Percentiles rank a stretch among this genome's conserved stretches.
These are phyloP conservation scores for Lasiodiplodia sp. DNA, from an alignment of 2,329 filamentous ascomycete genomes.

Conservation along the genomic window DNA sequence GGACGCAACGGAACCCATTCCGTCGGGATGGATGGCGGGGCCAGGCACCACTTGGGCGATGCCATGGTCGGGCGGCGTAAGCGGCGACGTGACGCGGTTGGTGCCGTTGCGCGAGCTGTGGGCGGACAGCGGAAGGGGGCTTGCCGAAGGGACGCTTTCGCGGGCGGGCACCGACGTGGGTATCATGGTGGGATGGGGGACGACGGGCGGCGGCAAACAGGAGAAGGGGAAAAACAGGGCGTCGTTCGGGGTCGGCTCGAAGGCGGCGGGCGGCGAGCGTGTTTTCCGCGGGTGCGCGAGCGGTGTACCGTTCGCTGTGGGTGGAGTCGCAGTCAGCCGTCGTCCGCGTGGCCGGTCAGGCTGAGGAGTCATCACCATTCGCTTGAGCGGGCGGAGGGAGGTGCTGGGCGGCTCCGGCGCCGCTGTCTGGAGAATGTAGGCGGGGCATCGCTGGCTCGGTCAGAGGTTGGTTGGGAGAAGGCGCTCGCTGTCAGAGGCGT, in stretches of 20 bases:
- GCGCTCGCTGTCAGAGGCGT: slow-evolving; percentile 9
- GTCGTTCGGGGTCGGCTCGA: slow-evolving; percentile 29
- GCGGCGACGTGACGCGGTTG: slow-evolving; percentile 21
- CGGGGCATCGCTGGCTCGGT: slow-evolving; percentile 3
- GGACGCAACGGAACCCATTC: slow-evolving; percentile 4
- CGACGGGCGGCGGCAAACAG: slow-evolving; percentile 20
- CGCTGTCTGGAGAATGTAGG: slow-evolving; percentile 20
- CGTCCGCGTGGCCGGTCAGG: slow-evolving; percentile 16
- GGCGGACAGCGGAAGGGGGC: slow-evolving; percentile 24
- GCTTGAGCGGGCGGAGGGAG: background rate
- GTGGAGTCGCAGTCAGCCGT: slow-evolving; percentile 18
- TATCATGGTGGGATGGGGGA: slow-evolving; percentile 20
- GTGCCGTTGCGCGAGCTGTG: slow-evolving; percentile 21
- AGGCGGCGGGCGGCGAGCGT: slow-evolving; percentile 27
- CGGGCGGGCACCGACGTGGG: slow-evolving; percentile 27
- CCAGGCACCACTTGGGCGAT: background rate
- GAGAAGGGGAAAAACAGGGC: slow-evolving; percentile 25
- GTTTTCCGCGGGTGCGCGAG: slow-evolving; percentile 5
- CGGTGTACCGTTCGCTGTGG: slow-evolving; percentile 27
- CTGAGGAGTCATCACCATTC: slow-evolving; percentile 18
- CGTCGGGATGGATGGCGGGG: background rate
- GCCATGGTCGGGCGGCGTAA: slow-evolving; percentile 29
- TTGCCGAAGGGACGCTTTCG: slow-evolving; percentile 28
- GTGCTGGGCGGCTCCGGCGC: slow-evolving; percentile 2
- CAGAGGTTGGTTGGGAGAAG: background rate